Percentiles rank a stretch among this genome's conserved stretches.
phyloP scores from a whole-genome alignment of 2,329 filamentous ascomycete genomes.

The Macrophomina phaseolina region DNA sequence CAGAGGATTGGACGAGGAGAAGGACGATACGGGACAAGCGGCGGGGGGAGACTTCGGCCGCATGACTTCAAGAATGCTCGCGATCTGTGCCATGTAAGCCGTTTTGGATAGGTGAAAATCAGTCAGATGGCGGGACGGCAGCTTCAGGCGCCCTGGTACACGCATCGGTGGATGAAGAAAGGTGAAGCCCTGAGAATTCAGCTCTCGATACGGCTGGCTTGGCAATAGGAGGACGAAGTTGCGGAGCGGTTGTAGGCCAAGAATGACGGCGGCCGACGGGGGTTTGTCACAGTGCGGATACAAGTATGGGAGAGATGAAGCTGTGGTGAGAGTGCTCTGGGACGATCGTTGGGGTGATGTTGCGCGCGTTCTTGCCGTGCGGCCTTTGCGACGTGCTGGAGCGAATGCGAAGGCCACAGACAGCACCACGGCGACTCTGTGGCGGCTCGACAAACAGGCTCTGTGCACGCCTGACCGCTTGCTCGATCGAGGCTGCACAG shows the following conservation, averaged over 20 bases:
- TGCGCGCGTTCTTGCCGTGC: background rate
- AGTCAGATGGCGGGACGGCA: background rate
- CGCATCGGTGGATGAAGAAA: background rate
- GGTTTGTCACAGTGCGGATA: background rate
- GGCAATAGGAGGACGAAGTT: no score
- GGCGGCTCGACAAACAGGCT: background rate
- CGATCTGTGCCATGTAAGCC: background rate
- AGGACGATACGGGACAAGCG: background rate
- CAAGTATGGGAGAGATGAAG: background rate
- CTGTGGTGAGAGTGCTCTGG: background rate
- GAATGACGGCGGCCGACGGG: no score
- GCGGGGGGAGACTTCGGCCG: background rate
- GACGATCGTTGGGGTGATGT: background rate
- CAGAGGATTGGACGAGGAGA: background rate
- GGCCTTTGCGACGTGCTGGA: background rate
- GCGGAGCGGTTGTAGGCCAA: no score
- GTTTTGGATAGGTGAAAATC: background rate
- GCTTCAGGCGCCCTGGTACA: no score
- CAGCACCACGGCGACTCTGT: background rate
- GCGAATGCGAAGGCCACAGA: background rate
- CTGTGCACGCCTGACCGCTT: constrained; percentile 13
- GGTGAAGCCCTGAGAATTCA: no score
- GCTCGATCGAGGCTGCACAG: background rate
- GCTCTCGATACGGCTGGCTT: no score
- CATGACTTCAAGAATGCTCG: background rate